A percentile compares a stretch with the other conserved stretches of the same genome.
These are phyloP conservation scores for Nannizziopsis arthrosporioides DNA, from an alignment of 2,329 filamentous ascomycete species.

Conservation along the genomic window DNA sequence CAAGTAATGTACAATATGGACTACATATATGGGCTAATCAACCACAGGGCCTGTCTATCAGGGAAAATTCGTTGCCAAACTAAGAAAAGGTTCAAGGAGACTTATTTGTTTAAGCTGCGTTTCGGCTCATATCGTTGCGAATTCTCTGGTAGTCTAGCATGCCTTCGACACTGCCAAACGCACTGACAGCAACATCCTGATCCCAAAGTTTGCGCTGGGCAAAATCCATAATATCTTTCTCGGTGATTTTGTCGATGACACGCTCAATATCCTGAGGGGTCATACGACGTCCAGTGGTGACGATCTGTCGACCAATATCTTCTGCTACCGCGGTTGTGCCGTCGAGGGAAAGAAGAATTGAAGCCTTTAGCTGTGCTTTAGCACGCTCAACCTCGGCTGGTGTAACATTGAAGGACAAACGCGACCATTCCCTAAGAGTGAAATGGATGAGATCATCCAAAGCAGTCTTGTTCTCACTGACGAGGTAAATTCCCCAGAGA, in stretches of 20 bases:
- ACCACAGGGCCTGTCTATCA: slow-evolving; percentile 12
- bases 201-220: slow-evolving; percentile 95
- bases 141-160: slow-evolving; percentile 43
- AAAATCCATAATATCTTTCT: slow-evolving; percentile 95
- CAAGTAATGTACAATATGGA: slow-evolving; percentile 14
- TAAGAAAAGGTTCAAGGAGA: neutral
- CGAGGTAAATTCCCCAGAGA: slow-evolving; percentile 99
- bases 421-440: slow-evolving; percentile 94
- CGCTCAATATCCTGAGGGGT: slow-evolving; percentile 89
- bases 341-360: slow-evolving; percentile 90
- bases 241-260: slow-evolving; percentile 74
- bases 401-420: slow-evolving; percentile 76
- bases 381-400: slow-evolving; percentile 91
- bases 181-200: slow-evolving; percentile 86
- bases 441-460: slow-evolving; percentile 98
- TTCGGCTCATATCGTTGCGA: slow-evolving; percentile 78
- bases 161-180: slow-evolving; percentile 86
- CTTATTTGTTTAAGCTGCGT: slow-evolving; percentile 33
- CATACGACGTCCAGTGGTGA: slow-evolving; percentile 90
- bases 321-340: slow-evolving; percentile 95
- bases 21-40: slow-evolving; percentile 9
- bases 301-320: slow-evolving; percentile 96
- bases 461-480: slow-evolving; percentile 74
- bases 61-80: slow-evolving; percentile 2
- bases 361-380: slow-evolving; percentile 98